Base-by-base conservation (phyloP, 2,329 filamentous ascomycete genomes). In the Aspergillus sergii region DNA sequence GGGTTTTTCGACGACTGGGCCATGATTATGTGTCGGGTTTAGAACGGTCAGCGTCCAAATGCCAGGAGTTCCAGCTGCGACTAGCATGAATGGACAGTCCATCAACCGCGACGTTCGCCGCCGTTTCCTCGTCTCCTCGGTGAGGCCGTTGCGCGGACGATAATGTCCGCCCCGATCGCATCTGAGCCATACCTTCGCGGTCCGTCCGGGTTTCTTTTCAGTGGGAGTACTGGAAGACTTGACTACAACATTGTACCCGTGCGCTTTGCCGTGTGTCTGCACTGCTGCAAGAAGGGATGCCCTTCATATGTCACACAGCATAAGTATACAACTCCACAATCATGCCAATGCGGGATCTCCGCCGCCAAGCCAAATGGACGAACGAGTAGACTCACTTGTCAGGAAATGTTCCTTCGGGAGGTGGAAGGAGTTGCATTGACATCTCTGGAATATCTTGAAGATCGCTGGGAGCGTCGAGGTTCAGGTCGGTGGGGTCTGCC, bases 161-260 rank as follows among this genome's bases (percentile, higher is more conserved):
- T 81, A 81, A 56, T 80, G 78, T 19, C 79, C 79, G 46, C 79
- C 79, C 28, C 79, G 78, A 67, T 81, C 79, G 70, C 79, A 81
- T 55, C 79, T 76, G 63, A 81, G 68, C 79, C 79, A 81, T 10
- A 81, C 75, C 56, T 81, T 81, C 41, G 78, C 78, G 2, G 78
- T 79, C 12, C 79, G 76, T 34, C 78, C 78, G 8, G 79, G 79
- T 57, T 81, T 81, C 68, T 80, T 80, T 60, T 80, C 78, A 7
- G 78, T 81, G 8, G 79, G 79, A 1, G 76, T 80, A 63, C 78
- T 80, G 21, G 79, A 81, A n/a, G 79, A 80, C 58, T 81, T 81
- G 57, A 81, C 77, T 10, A 81, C 79, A 28, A 81, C 74, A 66
- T 80, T 80, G 64, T 81, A 81, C 23, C 79, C 79, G 68, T 81